These are phyloP conservation scores for Zoysia japonica DNA, from an alignment of 176 grass and related monocot species.

Conservation along the genomic window DNA sequence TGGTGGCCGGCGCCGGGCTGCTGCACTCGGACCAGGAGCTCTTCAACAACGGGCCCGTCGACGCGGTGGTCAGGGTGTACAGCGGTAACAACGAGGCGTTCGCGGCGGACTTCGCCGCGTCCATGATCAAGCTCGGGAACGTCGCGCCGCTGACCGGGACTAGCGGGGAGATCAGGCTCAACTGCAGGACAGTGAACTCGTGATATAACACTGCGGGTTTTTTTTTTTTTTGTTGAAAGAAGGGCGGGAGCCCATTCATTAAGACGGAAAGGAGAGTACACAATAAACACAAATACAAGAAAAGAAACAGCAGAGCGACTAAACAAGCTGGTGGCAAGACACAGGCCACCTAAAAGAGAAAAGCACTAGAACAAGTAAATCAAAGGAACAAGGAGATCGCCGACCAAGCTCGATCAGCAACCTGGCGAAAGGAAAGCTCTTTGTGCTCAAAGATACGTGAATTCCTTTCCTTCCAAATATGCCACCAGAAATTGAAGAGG, in stretches of 20 bases:
- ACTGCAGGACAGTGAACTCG: slow-evolving; percentile 69
- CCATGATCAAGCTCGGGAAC: slow-evolving; percentile 69
- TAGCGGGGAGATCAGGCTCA: slow-evolving; percentile 72
- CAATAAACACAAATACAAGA: slow-evolving; percentile 46
- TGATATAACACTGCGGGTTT: background rate
- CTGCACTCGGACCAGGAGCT: slow-evolving; percentile 88
- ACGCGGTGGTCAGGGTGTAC: slow-evolving; percentile 56
- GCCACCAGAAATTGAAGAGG: no score
- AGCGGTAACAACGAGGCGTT: slow-evolving; percentile 55
- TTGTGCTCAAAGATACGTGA: no score
- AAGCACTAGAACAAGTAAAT: no score
- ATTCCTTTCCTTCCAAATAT: no score
- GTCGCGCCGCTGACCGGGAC: slow-evolving; percentile 49
- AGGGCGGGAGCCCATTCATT: no score
- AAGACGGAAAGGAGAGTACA: no score
- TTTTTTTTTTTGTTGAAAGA: no score
- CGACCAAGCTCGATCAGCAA: no score
- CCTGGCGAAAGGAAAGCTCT: no score
- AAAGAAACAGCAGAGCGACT: slow-evolving; percentile 38
- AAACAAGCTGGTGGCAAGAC: background rate
- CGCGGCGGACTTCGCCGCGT: slow-evolving; percentile 52
- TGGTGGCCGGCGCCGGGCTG: slow-evolving; percentile 55
- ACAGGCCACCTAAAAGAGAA: no score
- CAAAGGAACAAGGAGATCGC: no score
- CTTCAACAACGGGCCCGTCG: slow-evolving; percentile 64